Evolutionary conservation across 163 green algal genomes (phyloP).

Genomic region (Chlamydomonas reinhardtii): DNA sequence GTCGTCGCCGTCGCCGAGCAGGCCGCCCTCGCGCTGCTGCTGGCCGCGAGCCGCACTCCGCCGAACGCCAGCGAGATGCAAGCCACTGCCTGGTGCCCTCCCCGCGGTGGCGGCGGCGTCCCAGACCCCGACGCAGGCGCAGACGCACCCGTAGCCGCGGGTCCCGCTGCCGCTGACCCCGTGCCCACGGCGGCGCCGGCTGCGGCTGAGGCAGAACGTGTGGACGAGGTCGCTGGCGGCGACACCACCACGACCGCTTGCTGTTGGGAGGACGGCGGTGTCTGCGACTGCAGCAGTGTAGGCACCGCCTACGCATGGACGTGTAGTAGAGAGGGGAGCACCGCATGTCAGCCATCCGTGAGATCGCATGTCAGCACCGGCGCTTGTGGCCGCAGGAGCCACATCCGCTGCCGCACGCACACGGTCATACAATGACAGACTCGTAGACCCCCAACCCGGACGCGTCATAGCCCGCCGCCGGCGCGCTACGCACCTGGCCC

Average conservation of each 20-base stretch:
- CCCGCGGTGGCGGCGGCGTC: not conserved
- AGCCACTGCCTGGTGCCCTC: not conserved
- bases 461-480: no score
- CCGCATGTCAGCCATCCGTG: no score
- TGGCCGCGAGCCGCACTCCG: no score
- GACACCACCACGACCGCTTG: not conserved
- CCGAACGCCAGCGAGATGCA: not conserved
- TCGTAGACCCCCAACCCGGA: no score
- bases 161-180: not conserved
- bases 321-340: no score
- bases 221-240: not conserved
- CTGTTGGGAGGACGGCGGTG: not conserved
- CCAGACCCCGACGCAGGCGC: not conserved
- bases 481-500: not conserved
- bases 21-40: no score
- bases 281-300: not conserved
- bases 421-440: no score
- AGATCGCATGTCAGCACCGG: no score
- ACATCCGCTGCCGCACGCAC: no score
- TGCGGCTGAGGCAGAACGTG: not conserved
- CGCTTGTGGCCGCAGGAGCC: no score
- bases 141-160: not conserved
- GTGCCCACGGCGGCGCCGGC: not conserved
- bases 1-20: no score
- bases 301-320: no score